phyloP scores from a whole-genome alignment of 2,329 filamentous ascomycete genomes.

The Arthroderma sp. region DNA sequence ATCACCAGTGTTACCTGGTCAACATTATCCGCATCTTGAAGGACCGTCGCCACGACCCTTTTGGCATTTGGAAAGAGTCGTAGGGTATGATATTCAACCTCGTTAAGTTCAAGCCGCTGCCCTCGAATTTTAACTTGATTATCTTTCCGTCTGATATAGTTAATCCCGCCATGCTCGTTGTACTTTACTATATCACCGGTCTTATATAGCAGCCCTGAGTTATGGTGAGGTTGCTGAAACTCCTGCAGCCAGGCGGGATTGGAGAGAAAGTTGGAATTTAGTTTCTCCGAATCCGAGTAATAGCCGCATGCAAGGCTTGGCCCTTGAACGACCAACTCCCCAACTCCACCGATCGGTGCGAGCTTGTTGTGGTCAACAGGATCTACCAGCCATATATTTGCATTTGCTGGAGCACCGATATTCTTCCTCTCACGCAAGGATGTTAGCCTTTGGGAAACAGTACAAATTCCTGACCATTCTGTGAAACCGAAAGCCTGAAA shows the following conservation, averaged over 20 bases:
- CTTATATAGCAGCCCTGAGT: conserved; percentile 42
- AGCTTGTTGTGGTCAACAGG: conserved; percentile 19
- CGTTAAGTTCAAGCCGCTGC: conserved; percentile 1
- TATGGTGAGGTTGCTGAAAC: conserved; percentile 9
- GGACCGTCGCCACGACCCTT: background rate
- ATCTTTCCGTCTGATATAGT: conserved; percentile 9
- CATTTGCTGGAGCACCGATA: conserved; percentile 11
- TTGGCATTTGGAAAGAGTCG: too few relatives aligned
- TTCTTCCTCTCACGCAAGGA: background rate
- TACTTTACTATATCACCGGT: conserved; percentile 15
- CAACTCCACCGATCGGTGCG: conserved; percentile 25
- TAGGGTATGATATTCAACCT: background rate
- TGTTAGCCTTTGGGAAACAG: background rate
- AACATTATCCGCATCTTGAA: background rate
- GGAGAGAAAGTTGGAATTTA: conserved; percentile 24
- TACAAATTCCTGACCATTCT: conserved; percentile 10
- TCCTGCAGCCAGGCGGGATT: conserved; percentile 47
- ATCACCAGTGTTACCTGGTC: background rate
- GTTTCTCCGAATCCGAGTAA: conserved; percentile 25
- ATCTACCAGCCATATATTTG: conserved; percentile 22
- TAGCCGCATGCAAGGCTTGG: conserved; percentile 28
- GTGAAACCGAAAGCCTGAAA: conserved; percentile 19
- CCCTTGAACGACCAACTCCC: conserved; percentile 27
- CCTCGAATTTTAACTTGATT: conserved; percentile 3
- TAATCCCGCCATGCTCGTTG: conserved; percentile 11